Evolutionary conservation across 768 basidiomycete species (phyloP), one percentile per base, ranked within the genome.

Genomic region (Xerocomellus intermedius): DNA sequence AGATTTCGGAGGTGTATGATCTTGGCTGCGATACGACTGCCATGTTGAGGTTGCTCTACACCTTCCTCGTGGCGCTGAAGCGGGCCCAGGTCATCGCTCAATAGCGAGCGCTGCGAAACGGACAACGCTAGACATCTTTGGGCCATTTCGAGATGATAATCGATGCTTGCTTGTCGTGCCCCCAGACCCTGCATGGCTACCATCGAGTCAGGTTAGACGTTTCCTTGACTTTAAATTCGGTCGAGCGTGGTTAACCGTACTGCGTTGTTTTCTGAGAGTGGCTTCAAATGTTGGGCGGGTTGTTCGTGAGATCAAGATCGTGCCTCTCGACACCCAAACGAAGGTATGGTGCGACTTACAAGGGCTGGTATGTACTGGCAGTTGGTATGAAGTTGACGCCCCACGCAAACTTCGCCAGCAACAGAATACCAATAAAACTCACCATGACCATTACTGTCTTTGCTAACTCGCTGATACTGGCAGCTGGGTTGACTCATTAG

Each of bases 1-100:
- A 56, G n/a, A 43, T 57, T 59, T 44, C 45, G 62, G 37, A 67
- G 57, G 48, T 67, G 65, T 32, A 41, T 4, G 46, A 65, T 60
- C 54, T 65, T 65, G 42, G 60, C 57, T 32, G 60, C 57, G 52
- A 59, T 66, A 4, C 65, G 57, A 38, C 46, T 48, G 28, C 57
- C 57, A 5, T 49, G 55, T 42, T 35, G 62, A 36, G 58, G 45
- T 33, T 47, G 51, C 5, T 59, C 55, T 41, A 48, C 28, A 1
- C 37, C 46, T 13, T 51, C 36, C 32, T 59, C 52, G 19, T 19
- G 16, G 33, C 38, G 28, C 19, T 30, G 38, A 30, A 19, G 48
- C 14, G 22, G 49, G 46, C 36, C 55, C n/a, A 22, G 41, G 45
- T 30, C 55, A 12, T 54, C 46, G 41, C 44, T 32, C 24, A 28